These are phyloP conservation scores for Physaria fendleri DNA, from an alignment of 345 rosid species.

Conservation along the genomic window DNA sequence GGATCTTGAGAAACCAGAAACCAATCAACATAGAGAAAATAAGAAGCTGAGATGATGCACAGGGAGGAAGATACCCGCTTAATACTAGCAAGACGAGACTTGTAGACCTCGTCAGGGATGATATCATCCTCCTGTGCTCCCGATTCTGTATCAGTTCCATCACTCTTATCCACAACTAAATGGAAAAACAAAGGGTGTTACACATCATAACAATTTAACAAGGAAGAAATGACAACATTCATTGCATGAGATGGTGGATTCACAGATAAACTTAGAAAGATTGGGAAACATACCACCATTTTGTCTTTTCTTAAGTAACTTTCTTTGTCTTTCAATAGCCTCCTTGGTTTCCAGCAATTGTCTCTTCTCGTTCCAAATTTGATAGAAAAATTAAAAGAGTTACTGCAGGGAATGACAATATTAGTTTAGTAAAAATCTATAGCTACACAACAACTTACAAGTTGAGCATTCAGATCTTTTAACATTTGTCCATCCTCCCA, in stretches of 20 bases:
- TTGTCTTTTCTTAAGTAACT: slow-evolving; percentile 85
- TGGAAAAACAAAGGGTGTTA: no score
- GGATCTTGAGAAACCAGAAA: slow-evolving; percentile 1
- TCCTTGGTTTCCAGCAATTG: slow-evolving; percentile 90
- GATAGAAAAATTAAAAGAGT: slow-evolving; percentile 8
- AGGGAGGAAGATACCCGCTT: slow-evolving; percentile 66
- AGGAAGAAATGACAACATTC: background rate
- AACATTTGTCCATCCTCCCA: slow-evolving; percentile 99
- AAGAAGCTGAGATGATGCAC: slow-evolving; percentile 9
- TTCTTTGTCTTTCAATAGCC: slow-evolving; percentile 90
- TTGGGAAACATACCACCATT: slow-evolving; percentile 45
- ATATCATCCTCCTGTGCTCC: slow-evolving; percentile 83
- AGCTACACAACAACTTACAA: slow-evolving; percentile 51
- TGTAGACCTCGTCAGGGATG: slow-evolving; percentile 90
- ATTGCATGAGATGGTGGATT: background rate
- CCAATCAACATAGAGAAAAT: background rate
- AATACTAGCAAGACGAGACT: slow-evolving; percentile 88
- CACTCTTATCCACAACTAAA: slow-evolving; percentile 73
- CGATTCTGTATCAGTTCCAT: slow-evolving; percentile 61
- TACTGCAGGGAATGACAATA: background rate
- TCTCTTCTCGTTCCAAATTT: slow-evolving; percentile 41
- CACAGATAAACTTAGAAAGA: slow-evolving; percentile 6
- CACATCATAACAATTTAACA: slow-evolving; percentile 9
- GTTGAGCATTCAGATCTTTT: slow-evolving; percentile 91
- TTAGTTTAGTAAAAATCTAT: background rate